Conservation (phyloP, 345 rosid species). For the Gossypioides kirkii region DNA sequence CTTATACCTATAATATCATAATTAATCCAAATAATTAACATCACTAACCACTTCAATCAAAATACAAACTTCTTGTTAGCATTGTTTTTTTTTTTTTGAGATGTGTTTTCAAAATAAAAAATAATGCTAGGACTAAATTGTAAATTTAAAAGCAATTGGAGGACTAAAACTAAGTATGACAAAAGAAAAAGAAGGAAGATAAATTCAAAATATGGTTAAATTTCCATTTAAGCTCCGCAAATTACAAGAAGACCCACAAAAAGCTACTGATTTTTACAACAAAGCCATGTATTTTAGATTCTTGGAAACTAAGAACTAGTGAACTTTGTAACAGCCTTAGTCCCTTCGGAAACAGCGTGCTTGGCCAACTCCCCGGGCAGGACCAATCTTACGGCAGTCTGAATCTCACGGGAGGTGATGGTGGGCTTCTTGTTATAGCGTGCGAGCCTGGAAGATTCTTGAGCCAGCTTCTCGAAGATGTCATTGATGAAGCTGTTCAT, state of each 20-base stretch:
- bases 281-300: background rate
- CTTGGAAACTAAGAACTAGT: conserved; percentile 21
- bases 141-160: no score
- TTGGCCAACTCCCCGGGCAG: conserved; percentile 35
- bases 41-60: no score
- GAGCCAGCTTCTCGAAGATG: conserved; percentile 38
- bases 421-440: conserved; percentile 39
- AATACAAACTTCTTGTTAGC: no score
- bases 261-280: background rate
- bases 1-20: no score
- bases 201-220: no score
- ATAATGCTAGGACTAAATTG: no score
- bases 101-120: no score
- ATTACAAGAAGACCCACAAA: background rate
- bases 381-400: conserved; percentile 32
- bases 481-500: conserved; percentile 35
- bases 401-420: conserved; percentile 36
- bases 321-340: conserved; percentile 37
- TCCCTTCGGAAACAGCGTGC: conserved; percentile 38
- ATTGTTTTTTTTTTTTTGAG: no score
- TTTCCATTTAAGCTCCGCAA: background rate
- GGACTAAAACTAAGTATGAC: no score
- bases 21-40: no score
- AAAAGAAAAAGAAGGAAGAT: no score
- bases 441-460: conserved; percentile 29